Conservation (phyloP, 192 early-diverging fungal genomes). For the Backusella westeae region DNA sequence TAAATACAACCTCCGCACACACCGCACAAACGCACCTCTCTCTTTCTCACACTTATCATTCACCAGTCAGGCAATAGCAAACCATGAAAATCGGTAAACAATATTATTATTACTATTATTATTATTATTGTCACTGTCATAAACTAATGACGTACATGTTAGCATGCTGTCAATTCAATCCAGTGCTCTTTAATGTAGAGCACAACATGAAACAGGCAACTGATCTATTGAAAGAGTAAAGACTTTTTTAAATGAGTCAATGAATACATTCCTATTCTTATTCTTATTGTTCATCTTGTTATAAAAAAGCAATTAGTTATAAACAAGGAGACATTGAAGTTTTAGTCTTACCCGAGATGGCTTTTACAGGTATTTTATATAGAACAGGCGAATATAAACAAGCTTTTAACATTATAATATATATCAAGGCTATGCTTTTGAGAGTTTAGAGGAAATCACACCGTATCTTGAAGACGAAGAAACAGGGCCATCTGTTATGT, state of each 20-base stretch:
- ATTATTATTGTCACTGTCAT: background rate
- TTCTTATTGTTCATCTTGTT: background rate
- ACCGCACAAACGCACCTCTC: too few relatives aligned
- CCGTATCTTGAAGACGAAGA: constrained; percentile 58
- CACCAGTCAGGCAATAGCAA: background rate
- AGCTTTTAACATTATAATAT: background rate
- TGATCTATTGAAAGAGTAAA: constrained; percentile 26
- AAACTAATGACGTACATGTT: background rate
- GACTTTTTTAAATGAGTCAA: background rate
- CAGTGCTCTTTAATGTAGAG: constrained; percentile 31
- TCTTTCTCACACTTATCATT: background rate
- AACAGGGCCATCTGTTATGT: constrained; percentile 50
- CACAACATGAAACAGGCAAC: constrained; percentile 37
- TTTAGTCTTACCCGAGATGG: constrained; percentile 76
- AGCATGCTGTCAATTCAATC: constrained; percentile 51
- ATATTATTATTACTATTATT: background rate
- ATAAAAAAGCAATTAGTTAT: constrained; percentile 33
- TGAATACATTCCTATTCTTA: background rate
- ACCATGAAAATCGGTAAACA: background rate
- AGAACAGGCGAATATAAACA: too few relatives aligned
- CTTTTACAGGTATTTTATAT: constrained; percentile 60
- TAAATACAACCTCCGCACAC: background rate
- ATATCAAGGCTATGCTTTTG: constrained; percentile 65
- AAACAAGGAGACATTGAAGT: constrained; percentile 59
- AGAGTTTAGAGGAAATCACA: constrained; percentile 48